Evolutionary conservation across 208 protist genomes (phyloP), one percentile per base, ranked within the genome.

Genomic region (Trypanosoma caninum): DNA sequence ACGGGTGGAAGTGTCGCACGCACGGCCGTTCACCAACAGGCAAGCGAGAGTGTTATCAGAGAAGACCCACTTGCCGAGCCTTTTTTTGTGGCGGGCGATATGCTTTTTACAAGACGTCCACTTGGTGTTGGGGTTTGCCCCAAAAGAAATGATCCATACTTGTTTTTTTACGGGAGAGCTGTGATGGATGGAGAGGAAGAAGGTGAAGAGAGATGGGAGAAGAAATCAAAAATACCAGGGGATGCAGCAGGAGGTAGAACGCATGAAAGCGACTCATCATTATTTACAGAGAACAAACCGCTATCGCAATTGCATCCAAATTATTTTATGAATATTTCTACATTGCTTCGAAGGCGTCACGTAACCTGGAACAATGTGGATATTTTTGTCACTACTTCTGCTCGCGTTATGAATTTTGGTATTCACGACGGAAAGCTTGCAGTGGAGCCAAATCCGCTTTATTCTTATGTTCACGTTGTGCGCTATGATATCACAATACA

Each of bases 251-350:
- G 30, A 30, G n/a, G n/a, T n/a, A n/a, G n/a, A n/a, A n/a, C n/a
- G n/a, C n/a, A n/a, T n/a, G n/a, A n/a, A n/a, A n/a, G n/a, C n/a
- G n/a, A n/a, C n/a, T n/a, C n/a, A n/a, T n/a, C n/a, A n/a, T n/a
- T n/a, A n/a, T n/a, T n/a, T 59, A 11, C 13, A 54, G 8, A 30
- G 44, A 33, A n/a, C 14, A 46, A 27, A 23, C 48, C 64, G 2
- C 31, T 70, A 47, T 47, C 53, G 41, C 22, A 33, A 23, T n/a
- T 69, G 28, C 70, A 66, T 6, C 65, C 75, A 14, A 56, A 78
- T 33, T 92, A 82, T 52, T 88, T 89, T 52, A 82, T 83, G 73
- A 84, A 87, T 58, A 55, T 92, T 13, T 87, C 85, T 9, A 76
- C 78, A 13, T 57, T 92, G 27, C 69, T 92, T 52, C 68, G 79